These are phyloP conservation scores for Eimeria acervulina DNA, from an alignment of 169 alveolate genomes.

Conservation along the genomic window DNA sequence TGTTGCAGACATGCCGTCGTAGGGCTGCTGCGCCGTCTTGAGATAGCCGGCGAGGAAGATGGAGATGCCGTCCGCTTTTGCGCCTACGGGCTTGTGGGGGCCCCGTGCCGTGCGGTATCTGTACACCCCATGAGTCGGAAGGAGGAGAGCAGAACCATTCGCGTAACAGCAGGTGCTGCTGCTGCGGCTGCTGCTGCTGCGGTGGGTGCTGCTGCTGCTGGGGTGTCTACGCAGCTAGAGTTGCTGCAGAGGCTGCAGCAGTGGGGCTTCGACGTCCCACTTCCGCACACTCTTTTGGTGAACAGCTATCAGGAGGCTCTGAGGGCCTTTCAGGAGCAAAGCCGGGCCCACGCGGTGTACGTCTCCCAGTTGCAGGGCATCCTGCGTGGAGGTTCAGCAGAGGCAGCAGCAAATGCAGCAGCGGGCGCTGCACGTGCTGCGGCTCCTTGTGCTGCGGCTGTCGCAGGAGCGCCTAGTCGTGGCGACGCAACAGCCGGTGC, in stretches of 20 bases:
- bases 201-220: constrained; percentile 45
- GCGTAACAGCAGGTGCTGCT: not conserved
- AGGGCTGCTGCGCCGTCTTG: constrained; percentile 48
- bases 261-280: constrained; percentile 40
- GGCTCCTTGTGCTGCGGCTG: not conserved
- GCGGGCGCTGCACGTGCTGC: not conserved
- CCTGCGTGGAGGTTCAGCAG: not conserved
- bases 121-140: not conserved
- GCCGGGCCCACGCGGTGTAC: not conserved
- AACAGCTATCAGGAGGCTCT: not conserved
- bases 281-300: not conserved
- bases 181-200: constrained; percentile 11
- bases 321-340: not conserved
- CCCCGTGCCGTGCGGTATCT: not conserved
- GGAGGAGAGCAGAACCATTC: not conserved
- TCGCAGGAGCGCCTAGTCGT: not conserved
- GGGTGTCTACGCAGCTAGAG: constrained; percentile 43
- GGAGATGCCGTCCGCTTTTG: constrained; percentile 1
- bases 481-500: not conserved
- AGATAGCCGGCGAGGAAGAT: not conserved
- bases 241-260: constrained; percentile 64
- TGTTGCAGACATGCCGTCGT: constrained; percentile 56
- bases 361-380: not conserved
- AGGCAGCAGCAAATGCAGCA: not conserved
- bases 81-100: constrained; percentile 33